Evolutionary conservation across 2,329 filamentous ascomycete species (phyloP), one percentile per base, ranked within the genome.

Genomic region (Arthrinium phaeospermum): DNA sequence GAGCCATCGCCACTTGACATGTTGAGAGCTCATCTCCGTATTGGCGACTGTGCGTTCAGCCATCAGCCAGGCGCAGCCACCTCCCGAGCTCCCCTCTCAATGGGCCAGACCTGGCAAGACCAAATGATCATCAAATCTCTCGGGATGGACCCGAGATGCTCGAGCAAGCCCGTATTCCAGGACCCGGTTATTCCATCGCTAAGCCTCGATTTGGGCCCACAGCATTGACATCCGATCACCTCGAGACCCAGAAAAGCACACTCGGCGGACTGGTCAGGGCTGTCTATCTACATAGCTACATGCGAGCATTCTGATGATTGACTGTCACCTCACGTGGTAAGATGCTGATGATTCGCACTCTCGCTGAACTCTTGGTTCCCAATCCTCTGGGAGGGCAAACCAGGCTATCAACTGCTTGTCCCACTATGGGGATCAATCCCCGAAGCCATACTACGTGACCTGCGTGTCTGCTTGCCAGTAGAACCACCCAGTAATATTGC

Each of bases 111-210:
- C 8, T 19, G 57, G 57, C 57, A 34, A 64, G 30, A 64, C 30
- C 57, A 64, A 64, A 14, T 64, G 57, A 64, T 64, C 57, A 64
- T n/a, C 57, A 64, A 41, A 41, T 64, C 57, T 41, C 57, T 64
- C 57, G 57, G 57, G 19, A 64, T 64, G 57, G 57, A 64, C 41
- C 57, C 57, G 57, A 64, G 57, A 41, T 64, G 57, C 57, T 41
- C 57, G 34, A 41, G 30, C 16, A 8, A n/a, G 34, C 30, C 57
- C 57, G 57, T 64, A 64, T 64, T 41, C 57, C 3, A 64, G 19
- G 19, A 34, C 57, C 57, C 57, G 7, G 57, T 64, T n/a, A 14
- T 34, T 34, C 53, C 57, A 22, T 41, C 34, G 57, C 57, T 64
- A 64, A 64, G 57, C 57, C 57, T 64, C 57, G 57, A 64, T 64